Conservation (phyloP, 2,329 filamentous ascomycete species). For the Calonectria fujianensis region DNA sequence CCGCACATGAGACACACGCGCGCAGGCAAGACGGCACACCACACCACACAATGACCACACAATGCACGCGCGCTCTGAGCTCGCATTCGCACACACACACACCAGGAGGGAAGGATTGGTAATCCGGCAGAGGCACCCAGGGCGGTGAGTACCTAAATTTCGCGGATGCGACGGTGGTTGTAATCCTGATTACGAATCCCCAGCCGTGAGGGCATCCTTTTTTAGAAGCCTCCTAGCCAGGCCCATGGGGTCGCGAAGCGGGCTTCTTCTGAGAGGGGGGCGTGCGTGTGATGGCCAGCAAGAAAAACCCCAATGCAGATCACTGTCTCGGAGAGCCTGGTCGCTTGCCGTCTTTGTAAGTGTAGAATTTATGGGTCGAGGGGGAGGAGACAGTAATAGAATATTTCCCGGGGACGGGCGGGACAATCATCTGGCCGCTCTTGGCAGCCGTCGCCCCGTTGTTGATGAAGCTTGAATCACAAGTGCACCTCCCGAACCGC, state of each 20-base stretch:
- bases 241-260: background rate
- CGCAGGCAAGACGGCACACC: background rate
- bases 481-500: background rate
- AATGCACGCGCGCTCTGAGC: background rate
- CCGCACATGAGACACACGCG: background rate
- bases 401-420: background rate
- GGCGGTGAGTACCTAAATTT: background rate
- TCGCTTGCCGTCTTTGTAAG: background rate
- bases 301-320: background rate
- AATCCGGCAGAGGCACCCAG: slow-evolving; percentile 8
- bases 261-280: background rate
- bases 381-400: background rate
- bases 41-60: background rate
- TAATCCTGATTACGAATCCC: slow-evolving; percentile 34
- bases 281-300: background rate
- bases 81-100: background rate
- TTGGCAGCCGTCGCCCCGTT: background rate
- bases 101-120: slow-evolving; percentile 33
- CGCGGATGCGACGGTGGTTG: slow-evolving; percentile 31
- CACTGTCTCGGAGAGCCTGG: slow-evolving; percentile 4
- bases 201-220: slow-evolving; percentile 8
- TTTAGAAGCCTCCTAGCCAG: slow-evolving; percentile 24
- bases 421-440: background rate
- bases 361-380: slow-evolving; percentile 1
- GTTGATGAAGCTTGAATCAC: background rate